Conservation (phyloP, 331 rosid genomes). For the Acacia concinna region DNA sequence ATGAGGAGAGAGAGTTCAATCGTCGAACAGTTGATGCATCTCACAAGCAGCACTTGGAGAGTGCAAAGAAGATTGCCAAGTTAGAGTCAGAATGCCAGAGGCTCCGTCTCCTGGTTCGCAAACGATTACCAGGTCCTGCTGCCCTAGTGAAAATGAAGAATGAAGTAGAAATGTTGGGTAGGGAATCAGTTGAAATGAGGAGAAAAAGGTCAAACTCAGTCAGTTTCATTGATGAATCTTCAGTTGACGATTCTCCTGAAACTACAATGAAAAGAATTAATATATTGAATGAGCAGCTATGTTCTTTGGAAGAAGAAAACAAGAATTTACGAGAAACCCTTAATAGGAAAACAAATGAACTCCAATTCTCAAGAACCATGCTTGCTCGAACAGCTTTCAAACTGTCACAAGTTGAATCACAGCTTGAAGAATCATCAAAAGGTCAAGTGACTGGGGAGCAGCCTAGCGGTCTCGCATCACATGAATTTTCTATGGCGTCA, state of each 20-base stretch:
- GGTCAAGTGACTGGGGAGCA: slow-evolving; percentile 44
- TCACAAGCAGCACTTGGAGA: slow-evolving; percentile 82
- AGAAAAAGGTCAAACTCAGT: slow-evolving; percentile 52
- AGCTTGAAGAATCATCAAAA: slow-evolving; percentile 47
- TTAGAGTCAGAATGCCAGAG: slow-evolving; percentile 96
- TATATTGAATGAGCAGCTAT: slow-evolving; percentile 57
- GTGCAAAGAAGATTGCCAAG: slow-evolving; percentile 73
- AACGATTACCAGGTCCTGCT: slow-evolving; percentile 95
- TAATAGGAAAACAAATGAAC: slow-evolving; percentile 63
- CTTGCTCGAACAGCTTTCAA: slow-evolving; percentile 62
- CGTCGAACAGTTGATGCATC: slow-evolving; percentile 77
- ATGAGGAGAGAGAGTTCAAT: slow-evolving; percentile 89
- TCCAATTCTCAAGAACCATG: slow-evolving; percentile 65
- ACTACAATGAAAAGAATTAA: slow-evolving; percentile 47
- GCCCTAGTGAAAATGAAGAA: slow-evolving; percentile 85
- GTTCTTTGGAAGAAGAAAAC: slow-evolving; percentile 79
- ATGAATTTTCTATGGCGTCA: slow-evolving; percentile 50
- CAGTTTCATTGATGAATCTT: slow-evolving; percentile 49
- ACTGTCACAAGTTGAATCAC: slow-evolving; percentile 49
- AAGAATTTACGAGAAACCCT: slow-evolving; percentile 66
- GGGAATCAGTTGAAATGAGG: slow-evolving; percentile 61
- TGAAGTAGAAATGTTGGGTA: slow-evolving; percentile 83
- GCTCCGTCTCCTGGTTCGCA: slow-evolving; percentile 79
- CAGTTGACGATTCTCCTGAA: slow-evolving; percentile 55
- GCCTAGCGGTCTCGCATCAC: slow-evolving; percentile 42